Evolutionary conservation across 2,329 filamentous ascomycete species (phyloP).

Genomic region (Xylaria polymorpha): DNA sequence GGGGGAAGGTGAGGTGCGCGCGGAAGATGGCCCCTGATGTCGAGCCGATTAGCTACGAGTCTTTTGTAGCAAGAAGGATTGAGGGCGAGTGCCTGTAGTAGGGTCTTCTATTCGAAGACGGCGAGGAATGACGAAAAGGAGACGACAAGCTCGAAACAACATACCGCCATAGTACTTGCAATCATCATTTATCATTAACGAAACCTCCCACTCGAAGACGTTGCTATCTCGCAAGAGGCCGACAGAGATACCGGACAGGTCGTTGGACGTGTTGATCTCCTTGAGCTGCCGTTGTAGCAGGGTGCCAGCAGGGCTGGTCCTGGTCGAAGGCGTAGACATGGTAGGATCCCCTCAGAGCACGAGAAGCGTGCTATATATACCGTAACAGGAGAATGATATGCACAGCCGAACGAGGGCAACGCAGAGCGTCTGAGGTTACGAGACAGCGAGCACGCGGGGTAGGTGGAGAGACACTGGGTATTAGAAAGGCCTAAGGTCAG

Average conservation of each 20-base stretch:
- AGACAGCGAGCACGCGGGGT: constrained; percentile 20
- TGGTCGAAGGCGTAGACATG: constrained; percentile 56
- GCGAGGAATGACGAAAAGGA: neutral
- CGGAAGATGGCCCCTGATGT: constrained; percentile 89
- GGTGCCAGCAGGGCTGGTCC: constrained; percentile 66
- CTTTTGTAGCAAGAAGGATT: neutral
- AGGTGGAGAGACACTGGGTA: neutral
- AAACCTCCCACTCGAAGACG: constrained; percentile 98
- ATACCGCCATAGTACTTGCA: constrained; percentile 92
- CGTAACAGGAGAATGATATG: neutral
- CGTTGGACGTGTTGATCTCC: constrained; percentile 91
- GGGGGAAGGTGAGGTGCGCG: constrained; percentile 83
- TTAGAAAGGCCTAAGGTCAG: neutral
- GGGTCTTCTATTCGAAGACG: neutral
- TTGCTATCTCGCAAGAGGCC: constrained; percentile 86
- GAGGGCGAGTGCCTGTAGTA: no score
- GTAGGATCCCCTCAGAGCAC: neutral
- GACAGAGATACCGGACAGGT: constrained; percentile 93
- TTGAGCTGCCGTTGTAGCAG: constrained; percentile 89
- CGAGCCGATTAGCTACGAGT: neutral
- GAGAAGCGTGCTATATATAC: neutral
- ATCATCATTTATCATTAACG: constrained; percentile 97
- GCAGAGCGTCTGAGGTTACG: neutral
- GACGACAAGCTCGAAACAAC: constrained; percentile 45
- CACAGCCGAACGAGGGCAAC: neutral